Evolutionary conservation across 805 yeast genomes (phyloP).

Genomic region (Candida pseudofarinosa): DNA sequence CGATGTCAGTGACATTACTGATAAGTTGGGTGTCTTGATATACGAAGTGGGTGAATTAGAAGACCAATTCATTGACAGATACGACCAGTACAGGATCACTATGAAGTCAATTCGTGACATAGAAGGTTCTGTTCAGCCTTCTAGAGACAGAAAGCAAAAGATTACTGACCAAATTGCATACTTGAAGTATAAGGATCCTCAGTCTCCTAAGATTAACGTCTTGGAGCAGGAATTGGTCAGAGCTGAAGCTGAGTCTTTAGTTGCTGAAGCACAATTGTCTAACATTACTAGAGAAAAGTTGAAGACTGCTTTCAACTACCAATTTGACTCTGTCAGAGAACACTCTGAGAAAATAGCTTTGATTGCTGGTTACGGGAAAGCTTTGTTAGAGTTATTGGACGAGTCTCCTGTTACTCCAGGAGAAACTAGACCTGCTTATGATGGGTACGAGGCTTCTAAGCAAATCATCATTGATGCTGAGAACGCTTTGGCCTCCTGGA

Average conservation of each 20-base stretch:
- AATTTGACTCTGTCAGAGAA: conserved; percentile 93
- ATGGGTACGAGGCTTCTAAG: conserved; percentile 96
- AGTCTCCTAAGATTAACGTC: conserved; percentile 90
- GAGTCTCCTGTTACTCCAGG: conserved; percentile 98
- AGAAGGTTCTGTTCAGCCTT: conserved; percentile 96
- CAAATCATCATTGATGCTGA: conserved; percentile 97
- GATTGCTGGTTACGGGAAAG: conserved; percentile 99
- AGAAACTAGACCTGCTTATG: conserved; percentile 97
- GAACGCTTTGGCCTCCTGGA: conserved; percentile 93
- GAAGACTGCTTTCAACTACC: conserved; percentile 96
- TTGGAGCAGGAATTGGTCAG: conserved; percentile 98
- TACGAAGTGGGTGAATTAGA: conserved; percentile 97
- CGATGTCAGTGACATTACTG: conserved; percentile 95
- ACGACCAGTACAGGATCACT: conserved; percentile 96
- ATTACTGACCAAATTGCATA: conserved; percentile 97
- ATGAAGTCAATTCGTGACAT: conserved; percentile 92
- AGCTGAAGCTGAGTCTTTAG: conserved; percentile 98
- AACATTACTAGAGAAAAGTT: conserved; percentile 97
- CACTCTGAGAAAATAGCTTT: conserved; percentile 93
- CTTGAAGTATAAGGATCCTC: conserved; percentile 97
- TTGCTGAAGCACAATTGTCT: conserved; percentile 97
- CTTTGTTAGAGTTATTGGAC: conserved; percentile 89
- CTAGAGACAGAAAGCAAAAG: conserved; percentile 96
- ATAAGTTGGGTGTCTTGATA: conserved; percentile 91
- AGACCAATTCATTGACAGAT: conserved; percentile 96